A percentile compares a stretch with the other conserved stretches of the same genome.
These are phyloP conservation scores for Pseudofabraea citricarpa DNA, from an alignment of 2,329 filamentous ascomycete species.

Conservation along the genomic window DNA sequence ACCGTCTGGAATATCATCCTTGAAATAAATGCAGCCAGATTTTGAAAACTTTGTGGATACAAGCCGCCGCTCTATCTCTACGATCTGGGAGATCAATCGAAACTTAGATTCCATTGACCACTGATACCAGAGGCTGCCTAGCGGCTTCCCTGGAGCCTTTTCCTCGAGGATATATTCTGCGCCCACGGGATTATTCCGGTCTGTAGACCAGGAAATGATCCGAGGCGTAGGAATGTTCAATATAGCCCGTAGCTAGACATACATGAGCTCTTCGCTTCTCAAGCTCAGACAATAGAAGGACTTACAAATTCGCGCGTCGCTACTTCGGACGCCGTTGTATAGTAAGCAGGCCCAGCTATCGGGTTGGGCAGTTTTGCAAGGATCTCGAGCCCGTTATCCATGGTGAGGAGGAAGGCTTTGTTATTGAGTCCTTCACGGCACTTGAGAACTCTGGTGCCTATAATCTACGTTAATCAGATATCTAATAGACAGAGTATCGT, in stretches of 20 bases:
- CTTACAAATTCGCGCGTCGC: conserved; percentile 22
- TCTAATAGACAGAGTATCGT: conserved; percentile 2
- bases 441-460: conserved; percentile 13
- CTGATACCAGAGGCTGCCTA: conserved; percentile 8
- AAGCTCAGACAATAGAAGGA: neutral
- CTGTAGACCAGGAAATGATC: conserved; percentile 11
- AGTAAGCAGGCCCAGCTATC: conserved; percentile 16
- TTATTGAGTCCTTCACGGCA: conserved; percentile 24
- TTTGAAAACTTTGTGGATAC: conserved; percentile 9
- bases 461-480: conserved; percentile 5
- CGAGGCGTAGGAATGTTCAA: conserved; percentile 11
- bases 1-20: conserved; percentile 6
- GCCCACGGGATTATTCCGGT: conserved; percentile 1
- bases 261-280: neutral
- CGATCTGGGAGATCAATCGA: conserved; percentile 11
- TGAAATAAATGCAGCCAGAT: conserved; percentile 14
- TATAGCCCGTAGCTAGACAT: conserved; percentile 9
- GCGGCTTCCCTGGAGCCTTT: conserved; percentile 10
- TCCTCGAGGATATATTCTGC: conserved; percentile 14
- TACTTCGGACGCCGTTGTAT: conserved; percentile 20
- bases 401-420: conserved; percentile 22
- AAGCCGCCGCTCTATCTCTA: conserved; percentile 12
- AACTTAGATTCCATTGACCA: conserved; percentile 8
- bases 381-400: conserved; percentile 17
- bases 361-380: conserved; percentile 17